Conservation (phyloP, 1,139 yeast genomes). For the Debaryomyces robertsiae region DNA sequence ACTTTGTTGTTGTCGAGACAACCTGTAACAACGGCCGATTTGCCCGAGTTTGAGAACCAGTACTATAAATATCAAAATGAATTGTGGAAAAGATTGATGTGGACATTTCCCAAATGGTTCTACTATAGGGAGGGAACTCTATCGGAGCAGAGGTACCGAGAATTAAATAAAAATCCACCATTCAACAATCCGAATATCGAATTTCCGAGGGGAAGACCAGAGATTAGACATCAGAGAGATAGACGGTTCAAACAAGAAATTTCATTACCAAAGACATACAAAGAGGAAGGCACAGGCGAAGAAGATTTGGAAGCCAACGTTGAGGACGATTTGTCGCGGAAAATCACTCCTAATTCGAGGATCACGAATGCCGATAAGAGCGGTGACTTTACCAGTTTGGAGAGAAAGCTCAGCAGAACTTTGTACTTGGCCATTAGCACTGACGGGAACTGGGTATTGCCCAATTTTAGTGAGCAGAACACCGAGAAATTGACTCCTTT, state of each 20-base stretch:
- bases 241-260: slow-evolving; percentile 80
- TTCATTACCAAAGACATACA: slow-evolving; percentile 62
- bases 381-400: slow-evolving; percentile 67
- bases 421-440: slow-evolving; percentile 68
- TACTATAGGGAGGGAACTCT: slow-evolving; percentile 90
- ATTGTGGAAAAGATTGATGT: slow-evolving; percentile 87
- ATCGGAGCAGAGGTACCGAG: slow-evolving; percentile 78
- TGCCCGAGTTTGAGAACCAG: slow-evolving; percentile 69
- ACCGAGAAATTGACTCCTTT: slow-evolving; percentile 46
- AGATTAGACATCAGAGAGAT: slow-evolving; percentile 84
- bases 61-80: slow-evolving; percentile 85
- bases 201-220: slow-evolving; percentile 84
- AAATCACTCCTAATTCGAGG: slow-evolving; percentile 72
- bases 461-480: slow-evolving; percentile 55
- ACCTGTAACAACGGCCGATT: slow-evolving; percentile 82
- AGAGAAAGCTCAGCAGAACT: slow-evolving; percentile 78
- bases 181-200: slow-evolving; percentile 72
- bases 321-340: slow-evolving; percentile 62
- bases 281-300: slow-evolving; percentile 41
- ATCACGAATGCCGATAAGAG: slow-evolving; percentile 71
- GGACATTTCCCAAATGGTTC: slow-evolving; percentile 95
- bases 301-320: slow-evolving; percentile 33
- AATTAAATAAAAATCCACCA: slow-evolving; percentile 76
- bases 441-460: slow-evolving; percentile 69
- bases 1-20: slow-evolving; percentile 73